phyloP scores from a whole-genome alignment of 345 rosid species.

The Moringa oleifera region DNA sequence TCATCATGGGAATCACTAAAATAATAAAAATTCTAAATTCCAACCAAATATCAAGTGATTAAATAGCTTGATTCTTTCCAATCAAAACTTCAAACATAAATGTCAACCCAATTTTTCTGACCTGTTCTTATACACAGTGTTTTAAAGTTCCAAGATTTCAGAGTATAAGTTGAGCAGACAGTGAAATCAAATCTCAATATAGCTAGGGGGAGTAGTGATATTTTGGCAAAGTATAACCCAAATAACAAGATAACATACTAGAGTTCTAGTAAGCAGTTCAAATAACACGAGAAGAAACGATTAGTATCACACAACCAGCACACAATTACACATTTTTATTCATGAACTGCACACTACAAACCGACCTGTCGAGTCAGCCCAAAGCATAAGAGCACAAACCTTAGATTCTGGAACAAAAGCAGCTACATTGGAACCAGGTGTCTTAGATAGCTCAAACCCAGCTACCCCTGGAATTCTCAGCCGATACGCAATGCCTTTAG shows the following conservation, averaged over 20 bases:
- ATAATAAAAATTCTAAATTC: too few species aligned
- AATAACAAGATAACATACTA: neutral
- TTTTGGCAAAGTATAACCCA: too few species aligned
- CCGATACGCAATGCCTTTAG: slow-evolving; percentile 60
- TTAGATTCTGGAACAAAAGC: slow-evolving; percentile 89
- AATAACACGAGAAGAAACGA: too few species aligned
- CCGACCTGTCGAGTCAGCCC: neutral
- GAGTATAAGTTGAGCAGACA: too few species aligned
- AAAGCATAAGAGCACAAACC: slow-evolving; percentile 35
- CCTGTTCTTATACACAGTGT: too few species aligned
- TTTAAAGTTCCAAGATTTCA: neutral
- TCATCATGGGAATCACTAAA: neutral
- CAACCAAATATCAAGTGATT: neutral
- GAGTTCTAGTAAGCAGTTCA: neutral
- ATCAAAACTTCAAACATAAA: neutral
- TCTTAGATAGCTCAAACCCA: slow-evolving; percentile 74
- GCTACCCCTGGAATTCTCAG: slow-evolving; percentile 75
- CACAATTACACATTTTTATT: too few species aligned
- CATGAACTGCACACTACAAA: neutral
- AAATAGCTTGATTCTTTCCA: neutral
- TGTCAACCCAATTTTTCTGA: too few species aligned
- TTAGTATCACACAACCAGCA: too few species aligned
- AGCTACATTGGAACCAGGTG: slow-evolving; percentile 80
- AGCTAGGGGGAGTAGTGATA: too few species aligned
- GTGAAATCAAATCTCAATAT: too few species aligned